Evolutionary conservation across 495 filamentous ascomycete genomes (phyloP).

Genomic region (Lasiosphaeriaceae sp.): DNA sequence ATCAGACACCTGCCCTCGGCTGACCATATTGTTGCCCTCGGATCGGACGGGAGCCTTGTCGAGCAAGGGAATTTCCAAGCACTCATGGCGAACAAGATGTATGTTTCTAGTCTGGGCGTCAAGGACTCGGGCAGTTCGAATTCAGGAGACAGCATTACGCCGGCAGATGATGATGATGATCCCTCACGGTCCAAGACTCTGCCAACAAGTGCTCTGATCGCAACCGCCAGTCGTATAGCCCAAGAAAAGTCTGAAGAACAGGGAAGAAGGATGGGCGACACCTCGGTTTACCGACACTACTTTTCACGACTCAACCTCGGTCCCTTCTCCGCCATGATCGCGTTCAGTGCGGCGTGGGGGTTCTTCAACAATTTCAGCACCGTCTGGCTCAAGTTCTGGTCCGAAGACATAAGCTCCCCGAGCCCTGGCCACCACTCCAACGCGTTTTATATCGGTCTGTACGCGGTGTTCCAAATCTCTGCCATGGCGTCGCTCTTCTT

Average conservation of each 20-base stretch:
- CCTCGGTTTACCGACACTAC: conserved; percentile 21
- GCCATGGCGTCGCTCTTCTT: conserved; percentile 13
- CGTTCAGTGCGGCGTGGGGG: conserved; percentile 10
- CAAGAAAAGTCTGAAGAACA: not conserved
- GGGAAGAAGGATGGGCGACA: conserved; percentile 17
- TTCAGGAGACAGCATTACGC: not conserved
- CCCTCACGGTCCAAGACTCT: not conserved
- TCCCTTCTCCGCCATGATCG: not conserved
- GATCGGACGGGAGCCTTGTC: conserved; percentile 16
- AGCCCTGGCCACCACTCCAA: conserved; percentile 18
- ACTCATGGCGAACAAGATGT: conserved; percentile 20
- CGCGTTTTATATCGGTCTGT: conserved; percentile 20
- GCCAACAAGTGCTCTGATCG: not conserved
- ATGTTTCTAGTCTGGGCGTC: conserved; percentile 17
- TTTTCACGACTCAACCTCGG: conserved; percentile 12
- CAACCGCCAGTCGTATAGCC: not conserved
- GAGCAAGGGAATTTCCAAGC: conserved; percentile 27
- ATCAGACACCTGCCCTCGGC: conserved; percentile 43
- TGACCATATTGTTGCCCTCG: conserved; percentile 43
- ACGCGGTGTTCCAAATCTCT: conserved; percentile 20
- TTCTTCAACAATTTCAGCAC: conserved; percentile 20
- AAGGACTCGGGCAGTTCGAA: not conserved
- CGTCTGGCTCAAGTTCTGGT: conserved; percentile 27
- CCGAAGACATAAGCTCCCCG: conserved; percentile 13
- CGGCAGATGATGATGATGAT: not conserved